phyloP scores from a whole-genome alignment of 202 grass and related monocot species.

The Setaria viridis region DNA sequence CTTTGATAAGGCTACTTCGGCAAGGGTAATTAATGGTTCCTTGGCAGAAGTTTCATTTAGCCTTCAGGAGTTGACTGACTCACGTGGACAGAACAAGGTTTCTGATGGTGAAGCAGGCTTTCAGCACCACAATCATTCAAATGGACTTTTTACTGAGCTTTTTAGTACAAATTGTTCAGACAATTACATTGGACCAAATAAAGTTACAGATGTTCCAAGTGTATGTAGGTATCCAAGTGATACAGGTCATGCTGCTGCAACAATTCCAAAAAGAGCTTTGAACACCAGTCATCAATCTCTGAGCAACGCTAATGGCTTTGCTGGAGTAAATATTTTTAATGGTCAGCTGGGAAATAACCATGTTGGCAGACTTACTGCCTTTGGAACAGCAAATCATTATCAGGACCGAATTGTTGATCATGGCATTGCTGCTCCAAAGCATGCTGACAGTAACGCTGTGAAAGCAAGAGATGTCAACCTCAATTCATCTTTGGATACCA shows the following conservation, averaged over 20 bases:
- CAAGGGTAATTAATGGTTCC: constrained; percentile 34
- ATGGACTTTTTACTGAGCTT: constrained; percentile 29
- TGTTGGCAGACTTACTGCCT: constrained; percentile 45
- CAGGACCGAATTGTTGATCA: constrained; percentile 38
- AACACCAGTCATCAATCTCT: constrained; percentile 24
- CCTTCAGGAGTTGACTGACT: constrained; percentile 43
- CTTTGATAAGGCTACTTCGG: constrained; percentile 34
- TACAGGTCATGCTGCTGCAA: constrained; percentile 17
- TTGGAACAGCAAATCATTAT: constrained; percentile 41
- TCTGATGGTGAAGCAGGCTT: constrained; percentile 16
- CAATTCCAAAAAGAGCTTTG: neutral
- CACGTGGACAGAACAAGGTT: constrained; percentile 36
- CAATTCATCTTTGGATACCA: constrained; percentile 51
- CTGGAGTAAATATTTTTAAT: constrained; percentile 43
- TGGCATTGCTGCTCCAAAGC: constrained; percentile 36
- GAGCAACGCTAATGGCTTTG: constrained; percentile 38
- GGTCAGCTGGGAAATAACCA: constrained; percentile 35
- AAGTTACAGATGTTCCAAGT: constrained; percentile 37
- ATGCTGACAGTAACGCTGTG: constrained; percentile 40
- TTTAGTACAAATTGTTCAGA: constrained; percentile 39
- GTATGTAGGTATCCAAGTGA: constrained; percentile 34
- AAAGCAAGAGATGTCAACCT: constrained; percentile 56
- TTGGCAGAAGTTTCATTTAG: constrained; percentile 40
- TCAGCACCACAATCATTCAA: constrained; percentile 36
- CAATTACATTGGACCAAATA: constrained; percentile 40